Evolutionary conservation across 163 green algal genomes (phyloP), one percentile per base, ranked within the genome.

Genomic region (Volvox carteri): DNA sequence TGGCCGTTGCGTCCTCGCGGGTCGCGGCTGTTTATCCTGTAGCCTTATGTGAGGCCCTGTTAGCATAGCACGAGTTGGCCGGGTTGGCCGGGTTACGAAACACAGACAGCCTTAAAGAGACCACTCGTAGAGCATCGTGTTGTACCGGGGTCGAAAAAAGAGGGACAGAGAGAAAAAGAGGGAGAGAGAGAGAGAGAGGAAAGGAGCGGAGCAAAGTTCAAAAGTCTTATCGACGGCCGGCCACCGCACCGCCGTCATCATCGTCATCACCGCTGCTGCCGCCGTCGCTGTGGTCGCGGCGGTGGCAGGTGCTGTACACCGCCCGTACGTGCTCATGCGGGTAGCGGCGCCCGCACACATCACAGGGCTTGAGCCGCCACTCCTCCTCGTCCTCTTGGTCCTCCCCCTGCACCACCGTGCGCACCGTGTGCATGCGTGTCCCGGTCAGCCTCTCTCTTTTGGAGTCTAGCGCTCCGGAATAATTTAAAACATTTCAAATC

Each of bases 251-350:
- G 12, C 50, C 50, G 50, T 58, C 50, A 25, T 58, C 67, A 4
- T 80, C 73, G 7, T 80, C 73, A 3, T 80, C 73, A 5, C 44
- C 73, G 46, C 73, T 80, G 44, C 44, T 44, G 46, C 73, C 62
- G 44, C 73, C 30, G 44, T 65, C 44, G 23, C 42, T 50, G 35
- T n/a, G n/a, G n/a, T 23, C 25, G 1, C 44, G 44, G 25, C 73
- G 73, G 28, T 46, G 21, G 23, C 44, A 60, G 2, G 73, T 62
- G 44, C 81, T 50, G 41, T 88, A 88, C 52, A 88, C 78, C 1
- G 87, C 86, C 28, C 68, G 67, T 33, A 90, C 76, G 78, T 90
- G 86, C 86, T 90, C 86, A n/a, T 90, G 86, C 35, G 86, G 86
- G 35, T 90, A 90, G 8, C 86, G 67, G 19, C 86, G 62, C 6